Conservation (phyloP, 345 rosid genomes). For the Salix purpurea region DNA sequence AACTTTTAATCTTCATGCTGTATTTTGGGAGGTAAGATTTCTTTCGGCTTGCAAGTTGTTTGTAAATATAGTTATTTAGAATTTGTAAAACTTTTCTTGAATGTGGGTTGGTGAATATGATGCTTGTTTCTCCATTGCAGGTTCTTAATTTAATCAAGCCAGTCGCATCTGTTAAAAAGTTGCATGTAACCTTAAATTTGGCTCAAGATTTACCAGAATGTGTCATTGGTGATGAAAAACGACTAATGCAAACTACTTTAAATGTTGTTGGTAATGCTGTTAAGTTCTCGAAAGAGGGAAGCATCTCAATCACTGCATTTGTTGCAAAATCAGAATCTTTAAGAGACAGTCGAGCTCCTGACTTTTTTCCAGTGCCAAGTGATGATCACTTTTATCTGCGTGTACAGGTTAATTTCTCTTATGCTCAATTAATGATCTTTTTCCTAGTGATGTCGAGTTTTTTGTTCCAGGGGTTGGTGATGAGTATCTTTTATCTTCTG, state of each 20-base stretch:
- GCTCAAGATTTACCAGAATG: conserved; percentile 86
- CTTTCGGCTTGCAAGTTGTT: neutral
- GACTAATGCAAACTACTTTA: conserved; percentile 77
- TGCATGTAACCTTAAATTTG: conserved; percentile 58
- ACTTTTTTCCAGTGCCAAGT: conserved; percentile 53
- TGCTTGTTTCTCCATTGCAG: conserved; percentile 39
- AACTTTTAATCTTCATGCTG: conserved; percentile 64
- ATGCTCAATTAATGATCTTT: neutral
- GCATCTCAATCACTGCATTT: conserved; percentile 62
- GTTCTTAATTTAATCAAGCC: conserved; percentile 87
- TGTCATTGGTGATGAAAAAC: conserved; percentile 87
- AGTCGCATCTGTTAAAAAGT: conserved; percentile 78
- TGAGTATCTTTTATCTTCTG: conserved; percentile 11
- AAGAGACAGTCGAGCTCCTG: conserved; percentile 62
- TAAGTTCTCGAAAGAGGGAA: conserved; percentile 91
- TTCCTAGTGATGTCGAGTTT: neutral
- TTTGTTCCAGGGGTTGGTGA: neutral
- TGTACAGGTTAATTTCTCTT: conserved; percentile 65
- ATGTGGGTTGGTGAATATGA: neutral
- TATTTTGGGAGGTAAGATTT: conserved; percentile 67
- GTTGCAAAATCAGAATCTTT: conserved; percentile 65
- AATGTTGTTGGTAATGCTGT: conserved; percentile 94
- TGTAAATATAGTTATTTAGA: neutral
- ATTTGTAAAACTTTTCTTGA: neutral
- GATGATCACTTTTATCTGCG: conserved; percentile 78